Evolutionary conservation across 179 eudicot species (phyloP), one percentile per base, ranked within the genome.

Genomic region (Pouteria campechiana): DNA sequence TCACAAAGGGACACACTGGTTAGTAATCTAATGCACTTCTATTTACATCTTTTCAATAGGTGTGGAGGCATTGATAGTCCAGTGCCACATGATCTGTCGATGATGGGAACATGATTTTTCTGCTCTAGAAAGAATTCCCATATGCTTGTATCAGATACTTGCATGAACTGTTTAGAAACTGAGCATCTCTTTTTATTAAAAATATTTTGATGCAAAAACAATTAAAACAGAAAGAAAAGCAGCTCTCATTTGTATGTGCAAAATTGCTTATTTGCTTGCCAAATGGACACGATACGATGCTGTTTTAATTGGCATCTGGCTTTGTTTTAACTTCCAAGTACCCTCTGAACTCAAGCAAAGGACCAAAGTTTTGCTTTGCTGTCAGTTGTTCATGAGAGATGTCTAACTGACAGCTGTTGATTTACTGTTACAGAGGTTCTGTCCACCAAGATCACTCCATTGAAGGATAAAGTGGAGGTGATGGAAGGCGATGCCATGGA

Each of bases 1-100:
- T 83, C 53, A 25, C 92, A 41, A 80, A 78, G 68, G 77, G n/a
- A n/a, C n/a, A 89, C 65, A 78, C 90, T 50, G 94, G 94, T 88
- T 19, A 67, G 76, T 67, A 12, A 25, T 28, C 30, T 25, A 30
- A 27, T 43, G 3, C 27, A 15, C 13, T 27, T 7, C 31, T 39
- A 33, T 38, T 19, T 38, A 7, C 40, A 29, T 17, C 50, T 24
- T 25, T 32, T 22, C n/a, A n/a, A n/a, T n/a, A n/a, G n/a, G n/a
- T n/a, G n/a, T n/a, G n/a, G n/a, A n/a, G 54, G 6, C 3, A 6
- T 13, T n/a, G 22, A 22, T 46, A 17, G 19, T 29, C 10, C 32
- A 31, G 3, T 19, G 10, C 40, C 5, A 36, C 25, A 0, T 19
- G 7, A 17, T 51, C 5, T 28, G 12, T 36, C 44, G 15, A 10